Evolutionary conservation across 129 eudicot genomes (phyloP), one percentile per base, ranked within the genome.

Genomic region (Smallanthus sonchifolius): DNA sequence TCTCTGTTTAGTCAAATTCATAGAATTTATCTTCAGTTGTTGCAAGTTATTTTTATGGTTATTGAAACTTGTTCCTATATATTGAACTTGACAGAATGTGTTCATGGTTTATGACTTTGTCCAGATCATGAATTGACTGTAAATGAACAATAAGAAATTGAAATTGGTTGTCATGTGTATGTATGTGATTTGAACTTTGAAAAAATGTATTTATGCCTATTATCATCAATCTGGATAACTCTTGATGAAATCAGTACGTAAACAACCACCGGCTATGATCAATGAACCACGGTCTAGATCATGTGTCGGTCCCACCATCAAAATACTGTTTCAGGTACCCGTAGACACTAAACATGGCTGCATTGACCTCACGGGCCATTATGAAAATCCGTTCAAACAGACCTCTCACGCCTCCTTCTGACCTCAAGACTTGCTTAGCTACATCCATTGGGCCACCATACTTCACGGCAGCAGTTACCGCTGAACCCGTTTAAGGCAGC

Each of bases 361-460:
- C 98, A n/a, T 89, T 87, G 14, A 89, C 84, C 84, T 92, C 96
- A 35, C 96, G 96, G 35, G 89, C 90, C 82, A 92, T 67, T 30
- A 95, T 89, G 16, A 96, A 96, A 67, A 78, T 78, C 54, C 87
- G 62, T 36, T 86, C 87, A 74, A 92, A 87, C 5, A 92, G 84
- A 77, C 98, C 96, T 70, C 70, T 84, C 8, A 72, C 57, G 0
- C 95, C 96, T 38, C 88, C 98, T 79, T 87, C 89, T 14, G 96
- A 82, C 48, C 79, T 77, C 19, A 89, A 69, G 24, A 92, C 98
- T 36, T 86, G 98, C n/a, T 39, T 84, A 4, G 89, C 98, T 56
- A 92, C 98, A 43, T 89, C 98, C 77, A 87, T 74, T 28, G 98
- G 96, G 7, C 96, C 98, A 0, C 84, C 79, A 37, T 92, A 92